Conservation (phyloP, 2,329 filamentous ascomycete species). For the Seiridium cupressi region DNA sequence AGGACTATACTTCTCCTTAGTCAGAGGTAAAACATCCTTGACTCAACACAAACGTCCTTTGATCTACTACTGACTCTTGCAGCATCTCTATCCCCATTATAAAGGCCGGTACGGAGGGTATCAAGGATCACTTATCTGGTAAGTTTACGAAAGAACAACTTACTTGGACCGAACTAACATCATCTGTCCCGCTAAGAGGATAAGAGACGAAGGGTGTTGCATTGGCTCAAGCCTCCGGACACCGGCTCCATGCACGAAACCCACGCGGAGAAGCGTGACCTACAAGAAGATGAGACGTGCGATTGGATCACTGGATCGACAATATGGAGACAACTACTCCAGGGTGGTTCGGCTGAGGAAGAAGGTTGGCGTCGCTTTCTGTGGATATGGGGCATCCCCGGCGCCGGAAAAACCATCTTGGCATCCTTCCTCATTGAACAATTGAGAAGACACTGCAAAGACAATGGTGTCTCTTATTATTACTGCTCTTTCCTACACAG, state of each 20-base stretch:
- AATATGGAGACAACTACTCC: background rate
- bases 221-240: background rate
- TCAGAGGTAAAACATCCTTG: no score
- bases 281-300: background rate
- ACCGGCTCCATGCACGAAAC: background rate
- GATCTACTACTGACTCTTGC: no score
- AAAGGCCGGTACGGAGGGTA: no score
- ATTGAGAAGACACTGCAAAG: slow-evolving; percentile 12
- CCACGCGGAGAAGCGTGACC: background rate
- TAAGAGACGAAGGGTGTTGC: background rate
- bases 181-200: no score
- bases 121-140: no score
- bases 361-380: background rate
- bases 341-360: background rate
- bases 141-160: no score
- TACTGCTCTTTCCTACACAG: no score
- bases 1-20: no score
- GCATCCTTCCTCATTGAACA: slow-evolving; percentile 24
- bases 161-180: no score
- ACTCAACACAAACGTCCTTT: no score
- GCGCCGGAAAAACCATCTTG: slow-evolving; percentile 26
- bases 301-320: background rate
- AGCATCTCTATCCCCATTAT: no score
- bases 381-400: slow-evolving; percentile 20
- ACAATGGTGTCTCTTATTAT: slow-evolving; percentile 21